A percentile compares a stretch with the other conserved stretches of the same genome.
These are phyloP conservation scores for Nakazawaea laoshanensis DNA, from an alignment of 805 yeast genomes.

Conservation along the genomic window DNA sequence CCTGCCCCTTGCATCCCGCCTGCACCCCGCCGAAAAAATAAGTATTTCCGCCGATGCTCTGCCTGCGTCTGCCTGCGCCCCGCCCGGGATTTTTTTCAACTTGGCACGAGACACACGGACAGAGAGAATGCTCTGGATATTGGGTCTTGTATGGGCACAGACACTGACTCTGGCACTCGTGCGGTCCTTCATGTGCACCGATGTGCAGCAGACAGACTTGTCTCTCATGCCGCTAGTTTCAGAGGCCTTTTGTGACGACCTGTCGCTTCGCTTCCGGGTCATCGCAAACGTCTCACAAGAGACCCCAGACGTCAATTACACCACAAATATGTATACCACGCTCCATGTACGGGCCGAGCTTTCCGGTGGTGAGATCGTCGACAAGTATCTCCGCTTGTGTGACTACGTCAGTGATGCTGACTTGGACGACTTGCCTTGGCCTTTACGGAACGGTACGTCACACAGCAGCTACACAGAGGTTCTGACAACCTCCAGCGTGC, in stretches of 20 bases:
- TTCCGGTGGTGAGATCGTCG: constrained; percentile 31
- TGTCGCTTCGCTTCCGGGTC: constrained; percentile 9
- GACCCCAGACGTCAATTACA: constrained; percentile 33
- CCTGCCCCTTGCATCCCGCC: too few relatives aligned
- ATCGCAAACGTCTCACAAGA: constrained; percentile 13
- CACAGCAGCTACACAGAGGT: not conserved
- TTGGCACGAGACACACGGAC: too few relatives aligned
- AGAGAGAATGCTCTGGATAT: too few relatives aligned
- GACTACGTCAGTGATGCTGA: constrained; percentile 15
- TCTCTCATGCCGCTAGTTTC: constrained; percentile 5
- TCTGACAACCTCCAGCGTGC: not conserved
- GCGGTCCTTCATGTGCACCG: constrained; percentile 8
- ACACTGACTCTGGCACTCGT: constrained; percentile 11
- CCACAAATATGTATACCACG: constrained; percentile 40
- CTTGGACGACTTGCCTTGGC: constrained; percentile 1
- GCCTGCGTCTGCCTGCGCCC: too few relatives aligned
- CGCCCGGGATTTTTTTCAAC: too few relatives aligned
- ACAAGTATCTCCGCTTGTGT: constrained; percentile 35
- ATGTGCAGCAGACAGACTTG: constrained; percentile 1
- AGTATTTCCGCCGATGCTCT: too few relatives aligned
- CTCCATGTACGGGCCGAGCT: constrained; percentile 35
- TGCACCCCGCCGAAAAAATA: too few relatives aligned
- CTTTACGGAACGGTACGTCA: not conserved
- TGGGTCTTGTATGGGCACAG: too few relatives aligned
- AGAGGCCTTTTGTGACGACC: constrained; percentile 11